Evolutionary conservation across 805 yeast species (phyloP).

Genomic region (Danielozyma ontarioensis): DNA sequence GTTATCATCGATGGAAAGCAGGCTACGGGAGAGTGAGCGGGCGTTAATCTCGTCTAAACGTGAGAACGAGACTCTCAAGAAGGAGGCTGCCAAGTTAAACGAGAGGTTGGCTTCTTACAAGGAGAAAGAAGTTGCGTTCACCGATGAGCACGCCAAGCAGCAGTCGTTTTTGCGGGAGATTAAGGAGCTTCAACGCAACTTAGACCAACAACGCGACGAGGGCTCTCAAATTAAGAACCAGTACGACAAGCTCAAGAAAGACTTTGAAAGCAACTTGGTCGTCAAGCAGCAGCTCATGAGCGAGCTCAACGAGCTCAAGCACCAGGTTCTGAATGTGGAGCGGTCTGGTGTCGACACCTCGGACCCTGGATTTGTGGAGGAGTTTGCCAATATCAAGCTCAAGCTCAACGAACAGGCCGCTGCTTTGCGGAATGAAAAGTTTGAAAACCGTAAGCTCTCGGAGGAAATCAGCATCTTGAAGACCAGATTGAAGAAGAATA

Average conservation of each 20-base stretch:
- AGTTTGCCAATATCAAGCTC: constrained; percentile 44
- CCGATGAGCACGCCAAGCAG: neutral
- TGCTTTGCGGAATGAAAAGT: constrained; percentile 41
- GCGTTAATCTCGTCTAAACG: neutral
- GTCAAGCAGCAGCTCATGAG: constrained; percentile 8
- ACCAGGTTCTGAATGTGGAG: constrained; percentile 2
- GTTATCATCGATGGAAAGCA: neutral
- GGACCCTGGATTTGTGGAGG: constrained; percentile 32
- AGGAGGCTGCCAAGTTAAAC: neutral
- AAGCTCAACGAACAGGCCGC: constrained; percentile 51
- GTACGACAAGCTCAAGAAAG: constrained; percentile 12
- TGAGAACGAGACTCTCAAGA: constrained; percentile 5
- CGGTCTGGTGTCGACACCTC: constrained; percentile 1
- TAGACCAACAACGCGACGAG: neutral
- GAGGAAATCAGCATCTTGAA: constrained; percentile 59
- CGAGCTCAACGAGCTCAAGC: constrained; percentile 4
- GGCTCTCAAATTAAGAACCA: neutral
- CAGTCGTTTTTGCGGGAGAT: neutral
- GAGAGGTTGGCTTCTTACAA: neutral
- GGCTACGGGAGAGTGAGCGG: neutral
- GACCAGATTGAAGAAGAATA: constrained; percentile 32
- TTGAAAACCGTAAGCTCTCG: constrained; percentile 40
- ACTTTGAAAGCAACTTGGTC: constrained; percentile 1
- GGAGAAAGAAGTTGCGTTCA: neutral
- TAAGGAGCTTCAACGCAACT: neutral